phyloP scores from a whole-genome alignment of 2,329 filamentous ascomycete species.

The Chrysoporthe austroafricana region DNA sequence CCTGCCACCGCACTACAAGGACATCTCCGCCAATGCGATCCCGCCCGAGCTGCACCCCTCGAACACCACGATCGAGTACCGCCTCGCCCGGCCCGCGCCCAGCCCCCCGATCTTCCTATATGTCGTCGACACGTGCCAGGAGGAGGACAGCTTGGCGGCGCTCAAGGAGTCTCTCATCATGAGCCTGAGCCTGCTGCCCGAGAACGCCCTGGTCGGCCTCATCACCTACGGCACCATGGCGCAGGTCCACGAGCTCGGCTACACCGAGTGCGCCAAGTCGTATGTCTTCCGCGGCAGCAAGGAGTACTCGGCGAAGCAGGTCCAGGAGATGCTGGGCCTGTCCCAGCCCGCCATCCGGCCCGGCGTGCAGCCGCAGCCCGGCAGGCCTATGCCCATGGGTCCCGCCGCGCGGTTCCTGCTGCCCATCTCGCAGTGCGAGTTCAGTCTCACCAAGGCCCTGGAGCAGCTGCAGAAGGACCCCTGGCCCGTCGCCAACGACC shows the following conservation, averaged over 20 bases:
- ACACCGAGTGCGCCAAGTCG: conserved; percentile 96
- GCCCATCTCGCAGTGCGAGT: conserved; percentile 93
- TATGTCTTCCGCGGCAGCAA: conserved; percentile 98
- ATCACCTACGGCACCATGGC: conserved; percentile 95
- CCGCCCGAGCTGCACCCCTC: conserved; percentile 80
- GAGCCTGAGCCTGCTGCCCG: conserved; percentile 80
- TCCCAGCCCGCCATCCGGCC: conserved; percentile 74
- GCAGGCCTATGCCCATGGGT: conserved; percentile 74
- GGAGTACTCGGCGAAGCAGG: conserved; percentile 96
- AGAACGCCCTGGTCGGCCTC: conserved; percentile 79
- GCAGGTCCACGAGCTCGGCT: conserved; percentile 97
- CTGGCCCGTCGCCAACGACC: conserved; percentile 94
- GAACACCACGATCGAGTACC: conserved; percentile 90
- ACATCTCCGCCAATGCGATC: conserved; percentile 82
- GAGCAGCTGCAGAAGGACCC: conserved; percentile 96
- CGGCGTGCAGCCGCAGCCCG: conserved; percentile 72
- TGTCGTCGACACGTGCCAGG: conserved; percentile 86
- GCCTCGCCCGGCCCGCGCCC: conserved; percentile 79
- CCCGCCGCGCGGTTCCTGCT: conserved; percentile 89
- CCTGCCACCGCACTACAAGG: conserved; percentile 85
- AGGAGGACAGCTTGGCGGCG: conserved; percentile 81
- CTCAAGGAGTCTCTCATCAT: conserved; percentile 86
- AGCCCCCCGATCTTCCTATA: conserved; percentile 85
- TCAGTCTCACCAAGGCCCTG: conserved; percentile 93
- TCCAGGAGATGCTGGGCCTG: conserved; percentile 98